Base-by-base conservation (phyloP, 257 asterid species). In the Solanum pennellii region DNA sequence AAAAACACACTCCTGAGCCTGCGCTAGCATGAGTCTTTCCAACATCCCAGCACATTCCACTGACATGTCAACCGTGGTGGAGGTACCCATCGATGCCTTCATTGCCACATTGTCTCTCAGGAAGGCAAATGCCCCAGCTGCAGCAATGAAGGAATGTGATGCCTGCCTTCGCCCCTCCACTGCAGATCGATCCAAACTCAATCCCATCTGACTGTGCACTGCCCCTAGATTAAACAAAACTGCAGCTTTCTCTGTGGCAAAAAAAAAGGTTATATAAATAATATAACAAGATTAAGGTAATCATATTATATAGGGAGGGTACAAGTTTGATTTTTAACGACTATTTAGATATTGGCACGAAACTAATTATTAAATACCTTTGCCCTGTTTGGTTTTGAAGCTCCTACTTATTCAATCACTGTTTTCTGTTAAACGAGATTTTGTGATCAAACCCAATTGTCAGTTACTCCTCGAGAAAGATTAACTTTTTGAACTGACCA, bases 161-260 rank as follows among this genome's bases (percentile, higher is more conserved):
- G 99, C 99, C 92, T 93, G 99, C 90, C 94, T 92, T 89, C 99
- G 92, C 41, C 99, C 99, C 92, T 97, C 99, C 72, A 93, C 98
- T 21, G 95, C 87, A 29, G 98, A 92, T 77, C 99, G 93, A 88
- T 97, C 99, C 83, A 89, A 92, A 92, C 99, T 90, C 88, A 97
- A 88, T 73, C 99, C 99, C 91, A 96, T 94, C 89, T 95, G 99
- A 92, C 99, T 94, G 89, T 96, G 98, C 91, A 95, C 95, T 25
- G 99, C 96, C 88, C 99, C 99, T 94, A 97, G 88, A 86, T 96
- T 95, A 89, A 97, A 97, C 94, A 97, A 89, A 73, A 97, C 95
- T 2, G 98, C 99, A 87, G 99, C 98, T 93, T 97, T 97, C 88
- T 97, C 99, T 96, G 82, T 15, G 25, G 87, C 18, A 66, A 76